A percentile compares a stretch with the other conserved stretches of the same genome.
Conservation (phyloP, 1,284 basidiomycete species). For the Ceratorhiza oryzae-sativae region DNA sequence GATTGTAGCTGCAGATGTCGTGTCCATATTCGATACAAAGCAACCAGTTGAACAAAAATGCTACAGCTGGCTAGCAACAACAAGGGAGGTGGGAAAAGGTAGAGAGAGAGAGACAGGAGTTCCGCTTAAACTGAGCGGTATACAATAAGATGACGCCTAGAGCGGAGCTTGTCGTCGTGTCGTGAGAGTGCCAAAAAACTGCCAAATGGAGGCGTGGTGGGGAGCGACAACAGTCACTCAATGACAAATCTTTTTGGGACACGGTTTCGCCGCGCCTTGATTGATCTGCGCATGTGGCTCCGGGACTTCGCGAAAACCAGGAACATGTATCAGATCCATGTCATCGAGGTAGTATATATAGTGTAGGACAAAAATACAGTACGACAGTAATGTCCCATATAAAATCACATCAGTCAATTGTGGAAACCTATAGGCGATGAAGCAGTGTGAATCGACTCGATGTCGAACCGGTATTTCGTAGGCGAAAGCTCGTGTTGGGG, state of each 20-base stretch:
- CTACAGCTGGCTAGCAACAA: neutral
- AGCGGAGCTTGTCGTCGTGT: too few species aligned
- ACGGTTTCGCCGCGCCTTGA: neutral
- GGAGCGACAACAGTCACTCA: too few species aligned
- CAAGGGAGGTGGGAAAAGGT: neutral
- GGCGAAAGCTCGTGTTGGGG: neutral
- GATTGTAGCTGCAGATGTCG: neutral
- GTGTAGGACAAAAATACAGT: neutral
- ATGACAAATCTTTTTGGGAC: constrained; percentile 20
- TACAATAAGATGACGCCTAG: neutral
- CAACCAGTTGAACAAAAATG: neutral
- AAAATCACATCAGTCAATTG: neutral
- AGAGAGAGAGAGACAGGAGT: neutral
- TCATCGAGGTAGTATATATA: constrained; percentile 1
- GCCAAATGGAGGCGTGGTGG: neutral
- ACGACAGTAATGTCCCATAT: too few species aligned
- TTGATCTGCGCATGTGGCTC: constrained; percentile 11
- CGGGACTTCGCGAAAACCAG: neutral
- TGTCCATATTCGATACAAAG: constrained; percentile 9
- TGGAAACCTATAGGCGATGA: constrained; percentile 6
- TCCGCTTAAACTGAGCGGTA: neutral
- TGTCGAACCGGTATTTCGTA: neutral
- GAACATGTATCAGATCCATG: neutral
- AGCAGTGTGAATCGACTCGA: neutral
- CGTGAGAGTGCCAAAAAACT: neutral